phyloP scores from a whole-genome alignment of 2,329 filamentous ascomycete species.

The Phyllosticta citribraziliensis region DNA sequence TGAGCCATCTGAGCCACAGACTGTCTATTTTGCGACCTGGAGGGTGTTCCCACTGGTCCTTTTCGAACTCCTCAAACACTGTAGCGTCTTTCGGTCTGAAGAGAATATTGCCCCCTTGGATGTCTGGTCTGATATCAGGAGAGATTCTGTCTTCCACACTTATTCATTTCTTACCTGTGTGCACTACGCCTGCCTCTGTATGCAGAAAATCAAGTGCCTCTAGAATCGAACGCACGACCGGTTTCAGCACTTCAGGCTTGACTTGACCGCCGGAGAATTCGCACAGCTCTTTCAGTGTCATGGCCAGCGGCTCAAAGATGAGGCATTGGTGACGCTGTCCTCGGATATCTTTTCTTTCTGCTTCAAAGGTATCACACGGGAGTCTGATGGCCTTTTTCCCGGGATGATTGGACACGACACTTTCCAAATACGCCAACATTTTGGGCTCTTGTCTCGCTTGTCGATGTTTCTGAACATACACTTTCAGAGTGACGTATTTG shows the following conservation, averaged over 20 bases:
- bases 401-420: no score
- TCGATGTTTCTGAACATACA: constrained; percentile 20
- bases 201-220: not conserved
- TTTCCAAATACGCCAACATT: no score
- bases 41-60: not conserved
- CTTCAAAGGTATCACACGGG: no score
- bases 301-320: no score
- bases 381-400: no score
- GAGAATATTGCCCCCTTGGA: not conserved
- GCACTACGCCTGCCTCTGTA: not conserved
- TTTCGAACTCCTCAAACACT: not conserved
- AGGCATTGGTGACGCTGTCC: no score
- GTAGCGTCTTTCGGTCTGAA: not conserved
- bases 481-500: constrained; percentile 25
- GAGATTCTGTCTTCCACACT: not conserved
- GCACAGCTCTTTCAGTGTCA: no score
- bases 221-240: not conserved
- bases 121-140: not conserved
- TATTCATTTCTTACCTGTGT: not conserved
- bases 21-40: not conserved
- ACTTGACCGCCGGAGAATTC: no score
- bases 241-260: no score
- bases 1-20: no score
- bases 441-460: no score
- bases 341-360: no score